Conservation (phyloP, 352 stramenopile species). For the Phytopythium boreale region DNA sequence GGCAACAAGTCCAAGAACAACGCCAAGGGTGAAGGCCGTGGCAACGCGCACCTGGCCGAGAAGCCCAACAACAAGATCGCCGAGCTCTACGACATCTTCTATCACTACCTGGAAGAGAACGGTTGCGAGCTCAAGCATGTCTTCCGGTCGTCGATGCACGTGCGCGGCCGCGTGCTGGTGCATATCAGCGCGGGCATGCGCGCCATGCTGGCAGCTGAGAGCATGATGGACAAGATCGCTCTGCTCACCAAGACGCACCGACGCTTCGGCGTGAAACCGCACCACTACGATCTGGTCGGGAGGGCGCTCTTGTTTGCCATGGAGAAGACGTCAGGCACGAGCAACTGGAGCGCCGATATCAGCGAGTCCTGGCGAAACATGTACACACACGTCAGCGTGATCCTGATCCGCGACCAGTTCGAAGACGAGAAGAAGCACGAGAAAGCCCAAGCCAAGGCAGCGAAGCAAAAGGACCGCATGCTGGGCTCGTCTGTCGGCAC, state of each 20-base stretch:
- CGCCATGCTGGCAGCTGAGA: conserved; percentile 32
- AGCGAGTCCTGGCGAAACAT: conserved; percentile 38
- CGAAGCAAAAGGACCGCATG: conserved; percentile 20
- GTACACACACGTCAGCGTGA: conserved; percentile 39
- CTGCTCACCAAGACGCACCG: conserved; percentile 44
- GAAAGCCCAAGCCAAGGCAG: conserved; percentile 9
- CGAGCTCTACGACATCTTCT: conserved; percentile 52
- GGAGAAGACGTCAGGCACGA: conserved; percentile 27
- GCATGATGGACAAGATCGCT: conserved; percentile 34
- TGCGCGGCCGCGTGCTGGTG: conserved; percentile 40
- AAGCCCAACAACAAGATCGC: conserved; percentile 31
- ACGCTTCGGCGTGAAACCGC: conserved; percentile 43
- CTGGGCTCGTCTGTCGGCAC: conserved; percentile 7
- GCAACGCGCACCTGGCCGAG: conserved; percentile 22
- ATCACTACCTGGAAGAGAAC: conserved; percentile 39
- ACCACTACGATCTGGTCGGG: conserved; percentile 41
- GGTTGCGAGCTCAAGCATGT: conserved; percentile 46
- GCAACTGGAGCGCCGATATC: conserved; percentile 36
- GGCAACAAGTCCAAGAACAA: conserved; percentile 23
- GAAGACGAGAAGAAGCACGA: conserved; percentile 25
- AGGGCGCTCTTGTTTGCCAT: conserved; percentile 37
- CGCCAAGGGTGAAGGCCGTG: conserved; percentile 12
- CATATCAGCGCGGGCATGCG: conserved; percentile 56
- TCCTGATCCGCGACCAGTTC: conserved; percentile 33
- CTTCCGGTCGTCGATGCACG: conserved; percentile 50